phyloP scores from a whole-genome alignment of 352 stramenopile genomes.

The Pythium rhizo-oryzae region DNA sequence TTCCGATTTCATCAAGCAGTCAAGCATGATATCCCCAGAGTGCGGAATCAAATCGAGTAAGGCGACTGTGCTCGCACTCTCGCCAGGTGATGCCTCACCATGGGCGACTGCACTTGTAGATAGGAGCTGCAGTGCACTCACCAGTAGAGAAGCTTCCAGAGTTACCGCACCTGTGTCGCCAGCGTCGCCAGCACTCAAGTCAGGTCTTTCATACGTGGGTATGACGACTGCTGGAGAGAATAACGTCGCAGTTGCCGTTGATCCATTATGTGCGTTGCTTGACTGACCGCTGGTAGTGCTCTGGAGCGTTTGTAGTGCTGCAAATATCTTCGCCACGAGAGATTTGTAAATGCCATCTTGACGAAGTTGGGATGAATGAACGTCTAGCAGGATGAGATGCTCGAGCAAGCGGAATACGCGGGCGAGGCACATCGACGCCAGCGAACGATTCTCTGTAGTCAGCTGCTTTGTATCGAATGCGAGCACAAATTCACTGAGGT shows the following conservation, averaged over 20 bases:
- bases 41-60: constrained; percentile 17
- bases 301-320: not conserved
- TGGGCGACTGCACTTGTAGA: constrained; percentile 8
- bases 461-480: constrained; percentile 37
- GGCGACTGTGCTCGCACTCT: not conserved
- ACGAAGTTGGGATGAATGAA: constrained; percentile 26
- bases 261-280: not conserved
- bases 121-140: constrained; percentile 32
- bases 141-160: constrained; percentile 18
- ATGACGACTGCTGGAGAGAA: not conserved
- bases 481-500: constrained; percentile 63
- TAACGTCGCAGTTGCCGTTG: not conserved
- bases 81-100: not conserved
- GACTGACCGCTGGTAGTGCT: not conserved
- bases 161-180: not conserved
- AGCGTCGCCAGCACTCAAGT: not conserved
- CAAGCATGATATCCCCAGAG: constrained; percentile 19
- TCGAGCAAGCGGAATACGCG: constrained; percentile 74
- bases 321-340: constrained; percentile 17
- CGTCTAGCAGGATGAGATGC: constrained; percentile 66
- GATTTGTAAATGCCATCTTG: constrained; percentile 1
- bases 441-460: constrained; percentile 37
- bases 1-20: constrained; percentile 16
- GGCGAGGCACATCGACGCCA: constrained; percentile 67
- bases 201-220: constrained; percentile 3